These are phyloP conservation scores for Calonectria pseudoturangicola DNA, from an alignment of 2,329 filamentous ascomycete genomes.

Conservation along the genomic window DNA sequence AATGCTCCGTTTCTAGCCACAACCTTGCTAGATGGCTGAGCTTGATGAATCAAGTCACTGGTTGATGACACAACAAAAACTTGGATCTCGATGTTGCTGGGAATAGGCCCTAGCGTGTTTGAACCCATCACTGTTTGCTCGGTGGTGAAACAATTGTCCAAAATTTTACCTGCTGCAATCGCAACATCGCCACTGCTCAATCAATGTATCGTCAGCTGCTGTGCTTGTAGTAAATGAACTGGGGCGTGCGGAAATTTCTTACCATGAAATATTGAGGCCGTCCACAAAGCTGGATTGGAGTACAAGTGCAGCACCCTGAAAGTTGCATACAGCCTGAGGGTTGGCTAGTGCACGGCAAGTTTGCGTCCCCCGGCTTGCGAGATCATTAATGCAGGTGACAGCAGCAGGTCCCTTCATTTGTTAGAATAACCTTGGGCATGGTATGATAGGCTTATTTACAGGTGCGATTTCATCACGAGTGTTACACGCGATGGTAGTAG, in stretches of 20 bases:
- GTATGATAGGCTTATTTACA: neutral
- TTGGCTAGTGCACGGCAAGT: neutral
- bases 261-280: neutral
- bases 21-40: neutral
- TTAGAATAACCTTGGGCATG: neutral
- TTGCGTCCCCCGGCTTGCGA: neutral
- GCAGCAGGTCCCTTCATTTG: neutral
- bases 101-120: neutral
- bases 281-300: neutral
- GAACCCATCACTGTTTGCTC: neutral
- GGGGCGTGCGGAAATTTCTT: neutral
- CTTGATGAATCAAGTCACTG: neutral
- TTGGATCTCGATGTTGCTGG: neutral
- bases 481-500: neutral
- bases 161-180: neutral
- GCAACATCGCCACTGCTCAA: constrained; percentile 5
- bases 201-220: neutral
- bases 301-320: neutral
- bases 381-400: constrained; percentile 7
- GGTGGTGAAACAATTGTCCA: neutral
- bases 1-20: too few species aligned
- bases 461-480: neutral
- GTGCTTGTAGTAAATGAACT: neutral
- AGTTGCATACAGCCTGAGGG: neutral
- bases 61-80: neutral